Conservation (phyloP, 1,139 yeast species). For the Taphrina flavorubra region DNA sequence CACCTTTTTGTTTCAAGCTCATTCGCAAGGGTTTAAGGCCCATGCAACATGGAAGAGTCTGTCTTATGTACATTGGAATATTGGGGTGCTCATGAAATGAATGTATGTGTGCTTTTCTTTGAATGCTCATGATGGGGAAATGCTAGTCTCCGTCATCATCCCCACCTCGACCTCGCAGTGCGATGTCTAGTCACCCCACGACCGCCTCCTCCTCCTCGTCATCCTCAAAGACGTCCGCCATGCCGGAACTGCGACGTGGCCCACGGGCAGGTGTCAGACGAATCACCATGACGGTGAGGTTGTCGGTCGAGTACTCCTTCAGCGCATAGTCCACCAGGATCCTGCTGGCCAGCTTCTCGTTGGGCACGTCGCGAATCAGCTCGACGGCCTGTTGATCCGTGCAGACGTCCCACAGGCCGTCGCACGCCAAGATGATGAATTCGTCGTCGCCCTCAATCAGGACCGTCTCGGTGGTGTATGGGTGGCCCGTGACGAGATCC, state of each 20-base stretch:
- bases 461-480: slow-evolving; percentile 89
- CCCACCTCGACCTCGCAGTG: no score
- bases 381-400: slow-evolving; percentile 82
- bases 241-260: not conserved
- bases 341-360: slow-evolving; percentile 73
- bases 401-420: slow-evolving; percentile 94
- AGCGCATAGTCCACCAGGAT: slow-evolving; percentile 76
- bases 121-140: no score
- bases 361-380: slow-evolving; percentile 61
- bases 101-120: not conserved
- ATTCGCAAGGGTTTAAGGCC: no score
- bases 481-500: slow-evolving; percentile 84
- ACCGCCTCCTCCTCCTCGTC: slow-evolving; percentile 33
- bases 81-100: not conserved
- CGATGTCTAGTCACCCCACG: not conserved
- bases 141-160: no score
- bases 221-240: slow-evolving; percentile 27
- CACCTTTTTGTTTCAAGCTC: no score
- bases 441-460: slow-evolving; percentile 64
- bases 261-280: slow-evolving; percentile 51
- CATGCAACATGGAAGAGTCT: no score
- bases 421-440: slow-evolving; percentile 86
- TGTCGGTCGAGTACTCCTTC: slow-evolving; percentile 82
- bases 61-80: no score
- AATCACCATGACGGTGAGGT: slow-evolving; percentile 90